These are phyloP conservation scores for Xylaria cubensis DNA, from an alignment of 495 filamentous ascomycete species.

Conservation along the genomic window DNA sequence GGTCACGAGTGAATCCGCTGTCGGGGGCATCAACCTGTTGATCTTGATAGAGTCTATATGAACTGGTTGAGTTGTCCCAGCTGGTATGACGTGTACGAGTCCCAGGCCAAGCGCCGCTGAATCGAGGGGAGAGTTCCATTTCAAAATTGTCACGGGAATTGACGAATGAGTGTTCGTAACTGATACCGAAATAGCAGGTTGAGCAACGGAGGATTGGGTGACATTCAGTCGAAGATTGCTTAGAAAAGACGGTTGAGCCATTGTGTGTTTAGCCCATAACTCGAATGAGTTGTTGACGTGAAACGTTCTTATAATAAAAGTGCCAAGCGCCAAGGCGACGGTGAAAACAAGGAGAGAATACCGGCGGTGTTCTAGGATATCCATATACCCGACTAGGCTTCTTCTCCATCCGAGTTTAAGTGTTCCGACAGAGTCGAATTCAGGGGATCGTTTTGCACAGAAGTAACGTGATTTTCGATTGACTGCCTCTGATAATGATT, in stretches of 20 bases:
- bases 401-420: neutral
- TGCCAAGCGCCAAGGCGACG: slow-evolving; percentile 3
- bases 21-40: slow-evolving; percentile 9
- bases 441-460: neutral
- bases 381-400: neutral
- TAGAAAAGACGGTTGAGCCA: neutral
- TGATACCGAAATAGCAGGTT: slow-evolving; percentile 2
- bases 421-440: neutral
- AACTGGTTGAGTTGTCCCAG: neutral
- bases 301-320: neutral
- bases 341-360: neutral
- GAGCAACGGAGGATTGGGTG: neutral
- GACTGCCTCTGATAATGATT: neutral
- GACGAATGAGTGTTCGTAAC: slow-evolving; percentile 2
- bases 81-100: neutral
- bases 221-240: neutral
- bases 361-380: neutral
- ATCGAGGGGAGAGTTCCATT: slow-evolving; percentile 17
- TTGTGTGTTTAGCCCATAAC: neutral
- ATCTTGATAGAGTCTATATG: slow-evolving; percentile 2
- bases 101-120: slow-evolving; percentile 10
- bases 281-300: neutral
- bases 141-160: slow-evolving; percentile 1
- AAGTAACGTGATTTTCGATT: neutral
- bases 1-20: neutral